These are phyloP conservation scores for Davidsoniella eucalypti DNA, from an alignment of 2,329 filamentous ascomycete genomes.

Conservation along the genomic window DNA sequence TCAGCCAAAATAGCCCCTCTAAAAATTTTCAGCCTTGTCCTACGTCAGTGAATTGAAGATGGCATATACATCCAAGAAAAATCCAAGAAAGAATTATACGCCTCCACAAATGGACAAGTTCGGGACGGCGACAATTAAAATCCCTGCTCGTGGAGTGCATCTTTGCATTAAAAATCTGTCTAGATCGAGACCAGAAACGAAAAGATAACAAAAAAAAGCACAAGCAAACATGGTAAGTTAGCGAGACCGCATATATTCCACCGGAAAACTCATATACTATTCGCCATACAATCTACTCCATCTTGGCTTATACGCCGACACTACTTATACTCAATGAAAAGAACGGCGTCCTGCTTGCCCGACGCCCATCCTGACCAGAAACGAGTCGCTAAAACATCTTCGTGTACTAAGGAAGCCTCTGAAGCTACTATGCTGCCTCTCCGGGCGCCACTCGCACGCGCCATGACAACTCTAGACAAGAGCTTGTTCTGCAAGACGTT, in stretches of 20 bases:
- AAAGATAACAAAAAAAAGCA: not conserved
- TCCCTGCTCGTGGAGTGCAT: constrained; percentile 3
- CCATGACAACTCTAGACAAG: constrained; percentile 66
- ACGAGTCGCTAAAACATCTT: not conserved
- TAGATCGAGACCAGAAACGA: not conserved
- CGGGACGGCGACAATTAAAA: constrained; percentile 9
- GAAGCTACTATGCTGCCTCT: constrained; percentile 41
- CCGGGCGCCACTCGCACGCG: constrained; percentile 64
- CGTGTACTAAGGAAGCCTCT: constrained; percentile 10
- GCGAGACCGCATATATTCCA: too few relatives aligned
- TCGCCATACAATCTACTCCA: not conserved
- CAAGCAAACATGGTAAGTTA: not conserved
- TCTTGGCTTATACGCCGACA: not conserved
- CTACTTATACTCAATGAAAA: not conserved
- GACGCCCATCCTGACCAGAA: not conserved
- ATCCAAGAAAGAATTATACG: not conserved
- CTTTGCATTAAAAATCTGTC: not conserved
- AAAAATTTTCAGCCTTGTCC: constrained; percentile 7
- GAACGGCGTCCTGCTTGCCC: not conserved
- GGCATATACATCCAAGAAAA: too few relatives aligned
- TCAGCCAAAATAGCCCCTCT: constrained; percentile 1
- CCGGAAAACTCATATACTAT: not conserved
- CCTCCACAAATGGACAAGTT: constrained; percentile 4
- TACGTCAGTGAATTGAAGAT: not conserved
- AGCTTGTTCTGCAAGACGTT: constrained; percentile 66